Evolutionary conservation across 176 grass and related monocot species (phyloP).

Genomic region (Zoysia japonica): DNA sequence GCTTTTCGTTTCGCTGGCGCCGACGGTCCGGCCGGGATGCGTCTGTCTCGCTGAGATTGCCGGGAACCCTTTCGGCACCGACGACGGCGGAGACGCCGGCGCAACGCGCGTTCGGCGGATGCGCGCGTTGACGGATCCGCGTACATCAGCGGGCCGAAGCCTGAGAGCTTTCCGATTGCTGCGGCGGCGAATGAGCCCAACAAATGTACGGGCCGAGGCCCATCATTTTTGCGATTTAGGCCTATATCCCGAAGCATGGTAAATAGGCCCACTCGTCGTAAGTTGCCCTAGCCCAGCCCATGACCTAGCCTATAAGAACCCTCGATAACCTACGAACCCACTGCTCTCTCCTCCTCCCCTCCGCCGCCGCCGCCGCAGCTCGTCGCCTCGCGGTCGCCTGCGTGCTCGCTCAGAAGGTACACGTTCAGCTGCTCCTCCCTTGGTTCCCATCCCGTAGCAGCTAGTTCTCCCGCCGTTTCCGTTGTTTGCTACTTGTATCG

Average conservation of each 20-base stretch:
- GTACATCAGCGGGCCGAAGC: background rate
- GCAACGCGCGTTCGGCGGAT: background rate
- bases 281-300: background rate
- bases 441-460: background rate
- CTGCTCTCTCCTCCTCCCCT: background rate
- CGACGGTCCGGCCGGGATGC: background rate
- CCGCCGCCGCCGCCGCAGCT: constrained; percentile 13
- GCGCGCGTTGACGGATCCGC: background rate
- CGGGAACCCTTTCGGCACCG: no score
- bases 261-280: background rate
- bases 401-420: background rate
- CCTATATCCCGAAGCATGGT: no score
- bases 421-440: background rate
- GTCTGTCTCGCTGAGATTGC: no score
- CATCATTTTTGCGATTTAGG: background rate
- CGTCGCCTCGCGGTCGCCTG: background rate
- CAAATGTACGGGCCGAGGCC: background rate
- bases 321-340: background rate
- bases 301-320: constrained; percentile 20
- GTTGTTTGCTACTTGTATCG: background rate
- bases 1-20: background rate
- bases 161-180: no score
- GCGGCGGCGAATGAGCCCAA: background rate
- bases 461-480: background rate
- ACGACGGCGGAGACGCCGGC: constrained; percentile 3